phyloP scores from a whole-genome alignment of 2,329 filamentous ascomycete genomes.

The Apiospora rasikravindrae region DNA sequence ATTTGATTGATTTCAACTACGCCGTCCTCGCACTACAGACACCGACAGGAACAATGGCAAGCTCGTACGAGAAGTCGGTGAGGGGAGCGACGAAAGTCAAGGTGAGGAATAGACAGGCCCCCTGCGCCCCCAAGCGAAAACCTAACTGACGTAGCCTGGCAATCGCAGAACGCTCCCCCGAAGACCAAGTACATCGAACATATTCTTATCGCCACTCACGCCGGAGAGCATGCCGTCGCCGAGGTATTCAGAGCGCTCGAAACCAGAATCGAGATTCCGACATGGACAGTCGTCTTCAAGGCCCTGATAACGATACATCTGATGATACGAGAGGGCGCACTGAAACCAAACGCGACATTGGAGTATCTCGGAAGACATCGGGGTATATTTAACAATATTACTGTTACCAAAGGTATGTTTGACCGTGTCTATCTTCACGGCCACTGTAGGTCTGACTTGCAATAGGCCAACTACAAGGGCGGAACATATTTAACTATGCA shows the following conservation, averaged over 20 bases:
- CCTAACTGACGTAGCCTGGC: conserved; percentile 16
- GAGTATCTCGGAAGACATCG: conserved; percentile 83
- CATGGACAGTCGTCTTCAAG: conserved; percentile 99
- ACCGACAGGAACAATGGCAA: conserved; percentile 63
- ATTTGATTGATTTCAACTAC: conserved; percentile 23
- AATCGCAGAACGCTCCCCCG: conserved; percentile 80
- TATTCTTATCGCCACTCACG: conserved; percentile 92
- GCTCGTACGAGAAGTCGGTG: conserved; percentile 97
- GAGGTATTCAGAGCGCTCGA: conserved; percentile 95
- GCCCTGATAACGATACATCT: conserved; percentile 92
- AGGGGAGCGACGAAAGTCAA: conserved; percentile 99
- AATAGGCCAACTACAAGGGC: conserved; percentile 88
- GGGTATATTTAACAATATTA: conserved; percentile 62
- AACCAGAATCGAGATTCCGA: conserved; percentile 87
- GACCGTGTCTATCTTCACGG: neutral
- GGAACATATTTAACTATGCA: conserved; percentile 91
- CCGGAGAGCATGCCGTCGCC: conserved; percentile 90
- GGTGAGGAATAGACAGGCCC: conserved; percentile 52
- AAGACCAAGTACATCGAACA: conserved; percentile 99
- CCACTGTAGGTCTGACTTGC: neutral
- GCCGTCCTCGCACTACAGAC: neutral
- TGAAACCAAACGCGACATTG: conserved; percentile 86
- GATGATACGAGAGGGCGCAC: conserved; percentile 95
- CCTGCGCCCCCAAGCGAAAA: conserved; percentile 24
- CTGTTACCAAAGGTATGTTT: conserved; percentile 82